Percentiles rank a stretch among this genome's conserved stretches.
phyloP scores from a whole-genome alignment of 2,329 filamentous ascomycete genomes.

The Pseudogymnoascus sp. region DNA sequence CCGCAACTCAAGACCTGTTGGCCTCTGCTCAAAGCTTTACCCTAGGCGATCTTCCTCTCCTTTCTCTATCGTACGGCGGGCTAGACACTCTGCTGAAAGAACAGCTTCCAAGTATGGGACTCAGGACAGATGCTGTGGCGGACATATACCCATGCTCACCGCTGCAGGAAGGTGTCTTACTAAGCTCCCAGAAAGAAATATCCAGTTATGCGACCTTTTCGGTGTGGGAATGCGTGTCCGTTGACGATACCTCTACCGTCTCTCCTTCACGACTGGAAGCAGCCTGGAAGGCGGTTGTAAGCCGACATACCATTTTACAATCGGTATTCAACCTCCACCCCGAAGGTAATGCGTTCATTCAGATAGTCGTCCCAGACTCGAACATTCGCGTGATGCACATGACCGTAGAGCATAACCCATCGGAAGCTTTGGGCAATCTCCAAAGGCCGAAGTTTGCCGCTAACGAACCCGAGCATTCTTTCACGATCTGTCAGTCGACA shows the following conservation, averaged over 20 bases:
- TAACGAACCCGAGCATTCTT: constrained; percentile 1
- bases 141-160: constrained; percentile 33
- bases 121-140: constrained; percentile 25
- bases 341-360: background rate
- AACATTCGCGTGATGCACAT: background rate
- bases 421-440: background rate
- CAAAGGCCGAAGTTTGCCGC: background rate
- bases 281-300: background rate
- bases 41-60: constrained; percentile 38
- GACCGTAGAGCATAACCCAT: background rate
- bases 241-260: constrained; percentile 21
- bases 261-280: constrained; percentile 26
- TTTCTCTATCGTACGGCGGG: constrained; percentile 36
- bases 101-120: constrained; percentile 1
- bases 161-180: constrained; percentile 32
- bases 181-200: constrained; percentile 6
- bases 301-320: background rate
- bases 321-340: constrained; percentile 2
- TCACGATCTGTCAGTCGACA: constrained; percentile 1
- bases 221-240: constrained; percentile 17
- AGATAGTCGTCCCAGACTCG: background rate
- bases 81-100: constrained; percentile 30
- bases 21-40: constrained; percentile 23
- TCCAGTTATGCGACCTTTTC: constrained; percentile 18
- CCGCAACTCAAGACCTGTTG: background rate